These are phyloP conservation scores for Melampsora larici-populina DNA, from an alignment of 1,284 basidiomycete genomes.

Conservation along the genomic window DNA sequence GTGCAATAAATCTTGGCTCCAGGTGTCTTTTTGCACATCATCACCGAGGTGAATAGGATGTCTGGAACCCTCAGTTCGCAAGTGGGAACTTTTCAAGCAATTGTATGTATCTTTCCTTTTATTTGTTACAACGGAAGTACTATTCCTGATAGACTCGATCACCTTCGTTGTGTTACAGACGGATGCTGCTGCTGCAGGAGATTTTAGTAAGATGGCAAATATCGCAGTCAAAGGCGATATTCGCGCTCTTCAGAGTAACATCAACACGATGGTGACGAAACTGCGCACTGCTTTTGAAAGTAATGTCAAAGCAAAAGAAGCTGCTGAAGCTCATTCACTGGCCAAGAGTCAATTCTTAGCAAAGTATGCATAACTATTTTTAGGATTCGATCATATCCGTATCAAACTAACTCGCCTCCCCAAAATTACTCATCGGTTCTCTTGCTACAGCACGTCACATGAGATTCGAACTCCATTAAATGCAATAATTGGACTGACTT, in stretches of 20 bases:
- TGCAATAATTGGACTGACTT: constrained; percentile 42
- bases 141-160: neutral
- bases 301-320: constrained; percentile 42
- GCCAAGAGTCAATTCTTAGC: constrained; percentile 42
- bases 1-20: neutral
- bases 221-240: constrained; percentile 42
- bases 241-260: constrained; percentile 36
- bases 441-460: constrained; percentile 23
- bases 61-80: constrained; percentile 42
- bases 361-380: constrained; percentile 17
- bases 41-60: constrained; percentile 43
- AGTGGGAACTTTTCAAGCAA: constrained; percentile 43
- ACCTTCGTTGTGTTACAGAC: constrained; percentile 13
- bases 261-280: constrained; percentile 44
- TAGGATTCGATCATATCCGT: neutral
- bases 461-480: constrained; percentile 43
- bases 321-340: constrained; percentile 39
- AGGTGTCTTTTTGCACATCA: constrained; percentile 43
- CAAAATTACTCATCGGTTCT: no score
- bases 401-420: neutral
- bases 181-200: constrained; percentile 39
- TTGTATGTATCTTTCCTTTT: constrained; percentile 12
- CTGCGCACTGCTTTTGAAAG: constrained; percentile 38
- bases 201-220: constrained; percentile 42
- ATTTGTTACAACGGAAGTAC: neutral